Conservation (phyloP, 1,284 basidiomycete species). For the Cystobasidium pallidum region DNA sequence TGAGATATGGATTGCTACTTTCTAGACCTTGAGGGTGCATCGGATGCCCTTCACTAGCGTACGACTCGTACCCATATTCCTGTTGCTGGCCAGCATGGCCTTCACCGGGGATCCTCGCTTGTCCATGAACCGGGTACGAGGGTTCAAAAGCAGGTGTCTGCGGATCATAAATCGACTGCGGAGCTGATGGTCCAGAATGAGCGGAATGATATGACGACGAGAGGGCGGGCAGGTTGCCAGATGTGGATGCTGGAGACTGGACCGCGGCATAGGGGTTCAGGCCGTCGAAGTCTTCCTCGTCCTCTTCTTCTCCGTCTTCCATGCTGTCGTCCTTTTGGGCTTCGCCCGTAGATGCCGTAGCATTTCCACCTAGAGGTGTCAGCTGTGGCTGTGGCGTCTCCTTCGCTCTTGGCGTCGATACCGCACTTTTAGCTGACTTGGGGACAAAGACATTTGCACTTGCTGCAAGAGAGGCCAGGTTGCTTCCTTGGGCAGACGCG, state of each 20-base stretch:
- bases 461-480: conserved; percentile 10
- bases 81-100: conserved; percentile 28
- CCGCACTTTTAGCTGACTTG: conserved; percentile 16
- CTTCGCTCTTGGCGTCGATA: conserved; percentile 18
- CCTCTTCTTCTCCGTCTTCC: conserved; percentile 16
- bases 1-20: conserved; percentile 14
- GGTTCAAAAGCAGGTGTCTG: conserved; percentile 15
- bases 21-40: conserved; percentile 13
- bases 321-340: not conserved
- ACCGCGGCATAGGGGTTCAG: conserved; percentile 41
- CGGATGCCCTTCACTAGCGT: conserved; percentile 17
- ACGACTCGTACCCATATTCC: conserved; percentile 26
- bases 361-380: not conserved
- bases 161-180: conserved; percentile 9
- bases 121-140: conserved; percentile 23
- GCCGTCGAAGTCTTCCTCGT: conserved; percentile 37
- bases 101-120: conserved; percentile 22
- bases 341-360: not conserved
- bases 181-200: conserved; percentile 18
- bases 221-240: conserved; percentile 10
- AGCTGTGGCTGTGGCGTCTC: conserved; percentile 5
- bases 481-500: not conserved
- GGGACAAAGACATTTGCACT: conserved; percentile 50
- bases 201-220: conserved; percentile 26
- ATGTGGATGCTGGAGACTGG: conserved; percentile 25